phyloP scores from a whole-genome alignment of 345 rosid genomes.

The Euphorbia peplus region DNA sequence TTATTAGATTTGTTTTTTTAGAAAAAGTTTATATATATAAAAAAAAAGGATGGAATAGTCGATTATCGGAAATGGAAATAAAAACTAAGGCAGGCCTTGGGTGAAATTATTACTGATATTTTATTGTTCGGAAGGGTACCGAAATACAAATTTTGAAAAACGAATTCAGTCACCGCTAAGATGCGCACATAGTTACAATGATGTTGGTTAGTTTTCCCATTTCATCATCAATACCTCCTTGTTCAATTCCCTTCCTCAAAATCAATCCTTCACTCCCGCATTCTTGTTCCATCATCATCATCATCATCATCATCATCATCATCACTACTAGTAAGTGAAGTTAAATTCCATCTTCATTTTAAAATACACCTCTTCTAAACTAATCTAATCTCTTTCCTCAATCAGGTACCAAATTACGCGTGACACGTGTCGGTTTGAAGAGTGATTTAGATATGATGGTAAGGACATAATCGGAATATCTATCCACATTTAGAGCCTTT shows the following conservation, averaged over 20 bases:
- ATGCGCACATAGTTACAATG: slow-evolving; percentile 17
- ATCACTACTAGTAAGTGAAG: slow-evolving; percentile 28
- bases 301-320: no score
- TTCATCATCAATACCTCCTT: neutral
- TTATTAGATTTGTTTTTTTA: no score
- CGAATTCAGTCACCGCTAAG: neutral
- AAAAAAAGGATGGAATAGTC: no score
- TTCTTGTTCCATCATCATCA: no score
- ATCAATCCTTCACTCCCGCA: neutral
- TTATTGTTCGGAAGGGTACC: no score
- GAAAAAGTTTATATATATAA: no score
- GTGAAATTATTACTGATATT: no score
- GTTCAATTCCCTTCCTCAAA: neutral
- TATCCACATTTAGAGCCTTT: slow-evolving; percentile 72
- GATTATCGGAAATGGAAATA: no score
- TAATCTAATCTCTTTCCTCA: neutral
- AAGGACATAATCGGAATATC: slow-evolving; percentile 39
- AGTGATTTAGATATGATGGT: no score
- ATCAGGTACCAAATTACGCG: slow-evolving; percentile 32
- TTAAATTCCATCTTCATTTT: slow-evolving; percentile 3
- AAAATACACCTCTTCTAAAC: no score
- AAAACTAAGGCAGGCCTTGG: no score
- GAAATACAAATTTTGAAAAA: no score
- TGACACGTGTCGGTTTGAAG: slow-evolving; percentile 29
- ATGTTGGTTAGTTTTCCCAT: slow-evolving; percentile 2